Conservation (phyloP, 805 yeast genomes). For the Diddensiella santjacobensis region DNA sequence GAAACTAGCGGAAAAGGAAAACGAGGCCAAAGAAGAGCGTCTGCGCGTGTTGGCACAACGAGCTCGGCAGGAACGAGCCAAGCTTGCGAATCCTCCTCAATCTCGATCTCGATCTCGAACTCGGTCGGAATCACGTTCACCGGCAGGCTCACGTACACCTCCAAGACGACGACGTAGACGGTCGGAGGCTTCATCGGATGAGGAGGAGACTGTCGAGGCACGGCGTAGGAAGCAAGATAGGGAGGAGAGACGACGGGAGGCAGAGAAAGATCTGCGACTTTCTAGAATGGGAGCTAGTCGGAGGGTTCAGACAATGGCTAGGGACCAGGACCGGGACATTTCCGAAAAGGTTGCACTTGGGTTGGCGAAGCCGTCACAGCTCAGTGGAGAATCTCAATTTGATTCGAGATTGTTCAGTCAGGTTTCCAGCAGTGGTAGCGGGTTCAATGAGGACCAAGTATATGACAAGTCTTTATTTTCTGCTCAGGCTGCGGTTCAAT, state of each 20-base stretch:
- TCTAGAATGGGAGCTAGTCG: slow-evolving; percentile 45
- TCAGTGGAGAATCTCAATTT: slow-evolving; percentile 42
- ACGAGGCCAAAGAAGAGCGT: slow-evolving; percentile 47
- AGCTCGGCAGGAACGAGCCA: slow-evolving; percentile 40
- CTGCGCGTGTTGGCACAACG: slow-evolving; percentile 47
- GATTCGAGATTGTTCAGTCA: slow-evolving; percentile 57
- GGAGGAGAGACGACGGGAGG: slow-evolving; percentile 43
- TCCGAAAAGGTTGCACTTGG: slow-evolving; percentile 56
- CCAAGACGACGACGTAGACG: neutral
- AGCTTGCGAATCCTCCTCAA: neutral
- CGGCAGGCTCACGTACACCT: slow-evolving; percentile 15
- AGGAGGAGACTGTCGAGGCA: slow-evolving; percentile 26
- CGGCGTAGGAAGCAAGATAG: slow-evolving; percentile 39
- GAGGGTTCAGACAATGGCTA: slow-evolving; percentile 41
- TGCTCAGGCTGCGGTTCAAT: slow-evolving; percentile 48
- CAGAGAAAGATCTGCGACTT: slow-evolving; percentile 45
- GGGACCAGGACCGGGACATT: slow-evolving; percentile 46
- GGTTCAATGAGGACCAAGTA: slow-evolving; percentile 43
- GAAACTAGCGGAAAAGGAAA: slow-evolving; percentile 48
- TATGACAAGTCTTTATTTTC: slow-evolving; percentile 59
- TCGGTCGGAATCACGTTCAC: slow-evolving; percentile 11
- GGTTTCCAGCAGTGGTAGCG: slow-evolving; percentile 33
- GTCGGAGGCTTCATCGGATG: slow-evolving; percentile 1
- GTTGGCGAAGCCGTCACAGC: slow-evolving; percentile 39
- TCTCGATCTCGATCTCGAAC: neutral